These are phyloP conservation scores for Yamadazyma philogaea DNA, from an alignment of 805 yeast species.

Conservation along the genomic window DNA sequence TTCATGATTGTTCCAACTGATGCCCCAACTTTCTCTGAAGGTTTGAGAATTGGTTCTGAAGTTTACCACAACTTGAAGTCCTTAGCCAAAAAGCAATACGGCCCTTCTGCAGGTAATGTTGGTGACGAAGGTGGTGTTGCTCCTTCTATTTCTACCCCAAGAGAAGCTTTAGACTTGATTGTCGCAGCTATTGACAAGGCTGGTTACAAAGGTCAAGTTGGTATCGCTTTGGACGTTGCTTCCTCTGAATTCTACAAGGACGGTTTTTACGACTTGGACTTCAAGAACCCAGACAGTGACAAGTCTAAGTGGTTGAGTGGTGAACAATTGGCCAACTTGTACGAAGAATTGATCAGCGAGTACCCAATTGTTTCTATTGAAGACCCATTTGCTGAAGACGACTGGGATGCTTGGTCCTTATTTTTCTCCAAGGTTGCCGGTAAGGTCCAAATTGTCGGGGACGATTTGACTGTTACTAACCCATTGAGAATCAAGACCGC, in stretches of 20 bases:
- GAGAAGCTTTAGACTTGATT: slow-evolving; percentile 95
- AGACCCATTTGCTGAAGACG: slow-evolving; percentile 99
- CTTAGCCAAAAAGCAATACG: slow-evolving; percentile 91
- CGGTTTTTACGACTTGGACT: slow-evolving; percentile 96
- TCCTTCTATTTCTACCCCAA: slow-evolving; percentile 92
- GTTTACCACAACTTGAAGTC: slow-evolving; percentile 96
- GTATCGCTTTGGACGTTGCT: slow-evolving; percentile 94
- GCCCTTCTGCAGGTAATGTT: slow-evolving; percentile 98
- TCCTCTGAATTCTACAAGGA: slow-evolving; percentile 97
- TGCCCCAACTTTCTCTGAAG: slow-evolving; percentile 89
- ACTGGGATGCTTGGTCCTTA: slow-evolving; percentile 97
- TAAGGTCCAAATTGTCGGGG: slow-evolving; percentile 89
- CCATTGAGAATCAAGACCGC: slow-evolving; percentile 92
- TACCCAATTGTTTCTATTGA: slow-evolving; percentile 98
- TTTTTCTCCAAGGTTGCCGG: slow-evolving; percentile 68
- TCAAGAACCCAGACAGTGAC: slow-evolving; percentile 95
- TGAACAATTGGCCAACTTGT: slow-evolving; percentile 79
- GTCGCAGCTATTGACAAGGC: slow-evolving; percentile 85
- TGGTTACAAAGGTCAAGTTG: slow-evolving; percentile 91
- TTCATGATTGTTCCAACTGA: slow-evolving; percentile 98
- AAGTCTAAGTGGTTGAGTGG: slow-evolving; percentile 88
- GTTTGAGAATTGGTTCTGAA: slow-evolving; percentile 94
- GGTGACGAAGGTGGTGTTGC: slow-evolving; percentile 99
- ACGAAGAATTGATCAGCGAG: slow-evolving; percentile 73
- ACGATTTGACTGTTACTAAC: slow-evolving; percentile 98